Conservation (phyloP, 306 rosid species). For the Luffa aegyptiaca region DNA sequence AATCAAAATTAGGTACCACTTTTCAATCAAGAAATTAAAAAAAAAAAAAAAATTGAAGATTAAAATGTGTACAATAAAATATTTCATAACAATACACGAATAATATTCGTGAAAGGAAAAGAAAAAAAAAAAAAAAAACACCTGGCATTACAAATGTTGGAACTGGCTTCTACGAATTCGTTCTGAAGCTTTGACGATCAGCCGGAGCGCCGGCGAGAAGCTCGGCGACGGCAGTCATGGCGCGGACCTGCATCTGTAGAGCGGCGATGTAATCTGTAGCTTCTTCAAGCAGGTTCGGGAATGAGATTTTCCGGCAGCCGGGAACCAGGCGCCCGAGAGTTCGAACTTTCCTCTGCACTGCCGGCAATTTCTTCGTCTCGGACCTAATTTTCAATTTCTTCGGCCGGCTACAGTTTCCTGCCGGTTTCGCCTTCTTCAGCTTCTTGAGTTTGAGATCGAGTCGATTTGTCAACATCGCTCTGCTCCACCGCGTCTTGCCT, state of each 20-base stretch:
- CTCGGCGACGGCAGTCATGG: conserved; percentile 72
- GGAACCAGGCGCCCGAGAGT: conserved; percentile 70
- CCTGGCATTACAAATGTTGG: not conserved
- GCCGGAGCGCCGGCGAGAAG: conserved; percentile 27
- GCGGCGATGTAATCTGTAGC: conserved; percentile 80
- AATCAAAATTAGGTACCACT: not conserved
- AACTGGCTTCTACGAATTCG: not conserved
- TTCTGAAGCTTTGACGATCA: not conserved
- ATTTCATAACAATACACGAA: conserved; percentile 4
- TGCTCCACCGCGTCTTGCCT: conserved; percentile 88
- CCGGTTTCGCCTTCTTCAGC: conserved; percentile 32
- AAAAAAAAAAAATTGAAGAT: not conserved
- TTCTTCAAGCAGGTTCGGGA: conserved; percentile 86
- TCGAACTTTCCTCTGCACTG: conserved; percentile 48
- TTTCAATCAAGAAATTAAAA: not conserved
- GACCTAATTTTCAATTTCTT: conserved; percentile 22
- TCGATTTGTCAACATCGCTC: conserved; percentile 54
- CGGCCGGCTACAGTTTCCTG: conserved; percentile 17
- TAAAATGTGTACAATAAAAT: conserved; percentile 8
- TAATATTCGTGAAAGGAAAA: not conserved
- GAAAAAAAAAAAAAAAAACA: not conserved
- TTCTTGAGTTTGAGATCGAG: conserved; percentile 25
- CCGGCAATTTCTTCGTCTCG: conserved; percentile 29
- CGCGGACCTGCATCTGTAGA: conserved; percentile 87
- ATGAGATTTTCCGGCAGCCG: conserved; percentile 71